A percentile compares a stretch with the other conserved stretches of the same genome.
phyloP scores from a whole-genome alignment of 768 basidiomycete genomes.

The Amanita polypyramis region DNA sequence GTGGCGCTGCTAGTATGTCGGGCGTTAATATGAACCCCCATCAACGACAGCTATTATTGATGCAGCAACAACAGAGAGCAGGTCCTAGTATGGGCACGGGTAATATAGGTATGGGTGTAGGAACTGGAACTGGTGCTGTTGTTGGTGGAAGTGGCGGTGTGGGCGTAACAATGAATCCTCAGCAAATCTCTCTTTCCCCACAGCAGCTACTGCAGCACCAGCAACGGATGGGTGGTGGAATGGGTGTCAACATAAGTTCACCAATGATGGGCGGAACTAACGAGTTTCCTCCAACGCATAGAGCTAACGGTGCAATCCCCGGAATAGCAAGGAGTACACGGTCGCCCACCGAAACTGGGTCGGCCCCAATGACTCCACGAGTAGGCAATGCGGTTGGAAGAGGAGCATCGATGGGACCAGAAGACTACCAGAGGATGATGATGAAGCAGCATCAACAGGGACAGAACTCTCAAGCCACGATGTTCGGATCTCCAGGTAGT shows the following conservation, averaged over 20 bases:
- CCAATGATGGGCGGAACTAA: slow-evolving; percentile 27
- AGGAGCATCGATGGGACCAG: slow-evolving; percentile 30
- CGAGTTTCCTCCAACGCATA: slow-evolving; percentile 35
- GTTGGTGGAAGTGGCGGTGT: slow-evolving; percentile 15
- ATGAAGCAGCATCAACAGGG: slow-evolving; percentile 27
- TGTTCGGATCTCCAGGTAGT: slow-evolving; percentile 4
- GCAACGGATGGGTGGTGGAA: slow-evolving; percentile 17
- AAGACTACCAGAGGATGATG: slow-evolving; percentile 51
- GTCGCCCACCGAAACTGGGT: slow-evolving; percentile 59
- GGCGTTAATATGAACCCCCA: slow-evolving; percentile 21
- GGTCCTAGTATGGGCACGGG: slow-evolving; percentile 18
- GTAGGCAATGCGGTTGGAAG: slow-evolving; percentile 27
- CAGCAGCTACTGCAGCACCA: slow-evolving; percentile 22
- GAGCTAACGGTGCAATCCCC: slow-evolving; percentile 52
- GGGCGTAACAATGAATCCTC: slow-evolving; percentile 29
- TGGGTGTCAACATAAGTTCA: slow-evolving; percentile 25
- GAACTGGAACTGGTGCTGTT: slow-evolving; percentile 18
- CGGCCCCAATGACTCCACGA: slow-evolving; percentile 41
- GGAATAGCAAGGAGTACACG: slow-evolving; percentile 68
- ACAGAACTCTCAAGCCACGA: slow-evolving; percentile 12
- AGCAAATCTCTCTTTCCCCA: slow-evolving; percentile 16
- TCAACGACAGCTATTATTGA: slow-evolving; percentile 5
- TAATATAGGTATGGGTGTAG: slow-evolving; percentile 19
- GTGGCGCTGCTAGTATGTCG: slow-evolving; percentile 20
- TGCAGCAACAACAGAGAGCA: slow-evolving; percentile 14